phyloP scores from a whole-genome alignment of 495 filamentous ascomycete species.

The Xylaria scruposa region DNA sequence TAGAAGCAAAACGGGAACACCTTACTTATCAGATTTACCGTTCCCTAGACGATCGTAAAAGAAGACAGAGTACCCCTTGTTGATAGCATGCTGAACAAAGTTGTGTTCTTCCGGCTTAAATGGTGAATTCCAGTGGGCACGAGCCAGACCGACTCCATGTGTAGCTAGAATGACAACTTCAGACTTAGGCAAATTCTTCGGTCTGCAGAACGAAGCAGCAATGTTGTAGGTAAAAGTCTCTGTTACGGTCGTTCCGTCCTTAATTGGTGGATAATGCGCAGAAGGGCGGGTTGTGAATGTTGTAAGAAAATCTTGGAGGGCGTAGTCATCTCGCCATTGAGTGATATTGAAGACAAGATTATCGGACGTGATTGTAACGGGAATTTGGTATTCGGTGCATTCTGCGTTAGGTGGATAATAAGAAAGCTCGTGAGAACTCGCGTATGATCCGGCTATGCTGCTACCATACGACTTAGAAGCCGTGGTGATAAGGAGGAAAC shows the following conservation, averaged over 20 bases:
- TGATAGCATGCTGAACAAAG: neutral
- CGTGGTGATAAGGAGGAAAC: neutral
- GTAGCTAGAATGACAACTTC: neutral
- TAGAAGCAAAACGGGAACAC: neutral
- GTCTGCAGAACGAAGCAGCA: neutral
- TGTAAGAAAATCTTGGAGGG: neutral
- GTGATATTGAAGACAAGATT: neutral
- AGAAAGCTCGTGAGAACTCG: neutral
- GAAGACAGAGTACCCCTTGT: neutral
- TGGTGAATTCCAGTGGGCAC: neutral
- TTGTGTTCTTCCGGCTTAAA: neutral
- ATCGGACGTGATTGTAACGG: neutral
- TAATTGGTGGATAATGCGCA: neutral
- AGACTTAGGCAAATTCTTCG: neutral
- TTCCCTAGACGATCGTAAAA: slow-evolving; percentile 6
- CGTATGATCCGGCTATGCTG: neutral
- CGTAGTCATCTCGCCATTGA: neutral
- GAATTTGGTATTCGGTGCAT: neutral
- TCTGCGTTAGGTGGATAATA: neutral
- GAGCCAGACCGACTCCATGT: neutral
- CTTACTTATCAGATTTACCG: neutral
- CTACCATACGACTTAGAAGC: neutral
- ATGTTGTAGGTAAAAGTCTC: neutral
- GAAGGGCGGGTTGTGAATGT: neutral
- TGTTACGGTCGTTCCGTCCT: neutral